These are phyloP conservation scores for Debaryomyces prosopidis DNA, from an alignment of 805 yeast species.

Conservation along the genomic window DNA sequence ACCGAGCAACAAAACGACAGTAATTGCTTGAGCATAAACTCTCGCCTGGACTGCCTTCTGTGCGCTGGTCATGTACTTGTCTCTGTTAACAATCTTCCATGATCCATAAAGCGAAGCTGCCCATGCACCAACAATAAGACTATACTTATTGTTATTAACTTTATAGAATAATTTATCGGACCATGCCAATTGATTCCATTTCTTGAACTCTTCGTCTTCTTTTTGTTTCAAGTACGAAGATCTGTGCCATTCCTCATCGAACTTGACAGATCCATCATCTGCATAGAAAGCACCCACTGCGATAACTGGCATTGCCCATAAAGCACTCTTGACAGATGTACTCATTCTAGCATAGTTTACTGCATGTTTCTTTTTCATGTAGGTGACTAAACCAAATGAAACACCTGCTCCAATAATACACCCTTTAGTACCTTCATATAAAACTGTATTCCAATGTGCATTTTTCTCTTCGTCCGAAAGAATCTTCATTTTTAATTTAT, in stretches of 20 bases:
- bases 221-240: constrained; percentile 41
- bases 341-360: constrained; percentile 44
- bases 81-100: constrained; percentile 69
- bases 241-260: constrained; percentile 63
- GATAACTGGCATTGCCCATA: constrained; percentile 68
- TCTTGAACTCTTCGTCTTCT: constrained; percentile 45
- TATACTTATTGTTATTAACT: constrained; percentile 58
- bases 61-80: constrained; percentile 65
- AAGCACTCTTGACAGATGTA: constrained; percentile 54
- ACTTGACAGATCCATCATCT: constrained; percentile 67
- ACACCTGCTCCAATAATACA: constrained; percentile 53
- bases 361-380: constrained; percentile 35
- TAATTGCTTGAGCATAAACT: constrained; percentile 83
- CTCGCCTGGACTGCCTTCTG: constrained; percentile 85
- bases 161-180: constrained; percentile 52
- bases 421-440: constrained; percentile 64
- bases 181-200: constrained; percentile 52
- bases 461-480: constrained; percentile 63
- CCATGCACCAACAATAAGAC: constrained; percentile 72
- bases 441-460: constrained; percentile 61
- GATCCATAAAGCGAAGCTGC: constrained; percentile 78
- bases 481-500: constrained; percentile 55
- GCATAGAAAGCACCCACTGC: constrained; percentile 62
- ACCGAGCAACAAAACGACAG: constrained; percentile 67
- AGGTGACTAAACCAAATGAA: constrained; percentile 55